A percentile compares a stretch with the other conserved stretches of the same genome.
Conservation (phyloP, 148 eudicot species). For the Fallopia convolvulus region DNA sequence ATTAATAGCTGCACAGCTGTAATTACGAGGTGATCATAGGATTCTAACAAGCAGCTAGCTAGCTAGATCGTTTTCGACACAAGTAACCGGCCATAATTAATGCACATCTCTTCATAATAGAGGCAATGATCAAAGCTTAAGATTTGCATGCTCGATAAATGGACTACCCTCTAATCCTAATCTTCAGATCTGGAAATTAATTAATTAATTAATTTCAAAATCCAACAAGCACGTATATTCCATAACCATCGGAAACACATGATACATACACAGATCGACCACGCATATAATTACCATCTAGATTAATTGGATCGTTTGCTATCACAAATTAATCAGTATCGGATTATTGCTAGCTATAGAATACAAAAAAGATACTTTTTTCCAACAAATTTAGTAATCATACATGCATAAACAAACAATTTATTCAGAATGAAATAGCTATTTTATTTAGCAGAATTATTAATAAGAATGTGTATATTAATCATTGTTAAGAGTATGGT, state of each 20-base stretch:
- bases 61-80: not conserved
- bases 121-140: constrained; percentile 11
- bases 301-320: not conserved
- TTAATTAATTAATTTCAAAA: not conserved
- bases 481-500: not conserved
- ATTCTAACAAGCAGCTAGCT: not conserved
- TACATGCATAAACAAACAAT: not conserved
- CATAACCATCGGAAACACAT: not conserved
- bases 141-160: not conserved
- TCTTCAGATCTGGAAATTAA: not conserved
- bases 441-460: too few relatives aligned
- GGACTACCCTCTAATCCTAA: not conserved
- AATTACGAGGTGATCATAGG: not conserved
- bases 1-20: not conserved
- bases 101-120: not conserved
- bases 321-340: not conserved
- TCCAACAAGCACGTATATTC: not conserved
- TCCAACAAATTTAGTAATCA: too few relatives aligned
- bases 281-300: not conserved
- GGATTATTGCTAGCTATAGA: too few relatives aligned
- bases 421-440: too few relatives aligned
- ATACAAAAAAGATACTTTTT: too few relatives aligned
- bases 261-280: not conserved
- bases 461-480: too few relatives aligned
- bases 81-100: not conserved